Evolutionary conservation across 2,329 filamentous ascomycete genomes (phyloP).

Genomic region (Aspergillus sp.): DNA sequence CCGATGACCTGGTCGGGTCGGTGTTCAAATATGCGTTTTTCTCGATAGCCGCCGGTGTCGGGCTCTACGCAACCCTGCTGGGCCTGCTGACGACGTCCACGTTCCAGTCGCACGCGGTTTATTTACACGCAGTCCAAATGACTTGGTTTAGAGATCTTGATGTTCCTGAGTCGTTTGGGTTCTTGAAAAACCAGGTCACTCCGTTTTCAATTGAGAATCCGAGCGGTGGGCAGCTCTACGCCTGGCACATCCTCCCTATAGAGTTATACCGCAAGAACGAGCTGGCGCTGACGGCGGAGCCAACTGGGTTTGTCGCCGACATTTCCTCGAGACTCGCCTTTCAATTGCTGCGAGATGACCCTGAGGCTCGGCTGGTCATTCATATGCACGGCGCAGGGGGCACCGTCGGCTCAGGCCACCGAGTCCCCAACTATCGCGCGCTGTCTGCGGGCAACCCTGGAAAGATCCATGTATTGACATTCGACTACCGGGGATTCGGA

Average conservation of each 20-base stretch:
- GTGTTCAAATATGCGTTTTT: conserved; percentile 4
- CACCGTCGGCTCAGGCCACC: conserved; percentile 56
- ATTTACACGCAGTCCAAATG: conserved; percentile 54
- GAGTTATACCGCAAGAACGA: conserved; percentile 48
- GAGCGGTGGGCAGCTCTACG: conserved; percentile 45
- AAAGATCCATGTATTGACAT: conserved; percentile 58
- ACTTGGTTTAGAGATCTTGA: conserved; percentile 57
- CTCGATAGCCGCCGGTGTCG: conserved; percentile 18
- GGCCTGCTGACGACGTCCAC: conserved; percentile 45
- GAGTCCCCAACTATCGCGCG: conserved; percentile 57
- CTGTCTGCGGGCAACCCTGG: conserved; percentile 38
- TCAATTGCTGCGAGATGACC: conserved; percentile 47
- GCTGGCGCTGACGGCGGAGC: conserved; percentile 40
- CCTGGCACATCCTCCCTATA: conserved; percentile 53
- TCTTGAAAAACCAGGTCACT: conserved; percentile 51
- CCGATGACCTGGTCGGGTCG: background rate
- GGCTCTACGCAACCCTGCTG: conserved; percentile 47
- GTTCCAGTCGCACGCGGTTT: conserved; percentile 58
- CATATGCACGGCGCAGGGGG: conserved; percentile 58
- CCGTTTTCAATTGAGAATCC: conserved; percentile 48
- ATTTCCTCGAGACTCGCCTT: conserved; percentile 42
- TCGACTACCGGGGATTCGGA: conserved; percentile 57
- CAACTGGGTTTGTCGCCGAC: conserved; percentile 33
- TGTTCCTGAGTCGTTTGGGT: conserved; percentile 50
- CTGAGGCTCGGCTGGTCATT: conserved; percentile 46